phyloP scores from a whole-genome alignment of 495 filamentous ascomycete genomes.

The Xylaria longipes region DNA sequence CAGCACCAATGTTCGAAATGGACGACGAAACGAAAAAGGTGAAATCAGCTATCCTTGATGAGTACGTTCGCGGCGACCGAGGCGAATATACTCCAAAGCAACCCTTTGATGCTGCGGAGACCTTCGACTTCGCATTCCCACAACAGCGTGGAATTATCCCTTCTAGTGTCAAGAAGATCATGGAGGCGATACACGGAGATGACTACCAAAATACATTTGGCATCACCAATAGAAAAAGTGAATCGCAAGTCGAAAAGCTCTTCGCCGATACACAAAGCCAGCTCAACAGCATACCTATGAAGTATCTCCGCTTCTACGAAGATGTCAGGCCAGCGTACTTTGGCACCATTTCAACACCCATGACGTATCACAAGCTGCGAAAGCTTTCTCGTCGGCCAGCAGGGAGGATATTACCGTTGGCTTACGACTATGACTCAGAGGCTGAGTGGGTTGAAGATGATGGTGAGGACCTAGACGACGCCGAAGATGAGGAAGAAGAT shows the following conservation, averaged over 20 bases:
- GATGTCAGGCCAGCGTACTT: conserved; percentile 91
- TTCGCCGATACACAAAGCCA: conserved; percentile 53
- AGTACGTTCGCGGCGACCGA: conserved; percentile 48
- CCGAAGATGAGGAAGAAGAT: conserved; percentile 81
- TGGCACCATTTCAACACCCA: conserved; percentile 74
- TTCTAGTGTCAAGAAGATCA: conserved; percentile 69
- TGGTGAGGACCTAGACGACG: conserved; percentile 73
- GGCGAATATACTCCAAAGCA: conserved; percentile 36
- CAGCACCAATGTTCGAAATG: conserved; percentile 55
- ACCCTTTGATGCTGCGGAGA: conserved; percentile 59
- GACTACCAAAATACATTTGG: conserved; percentile 28
- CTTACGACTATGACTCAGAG: conserved; percentile 97
- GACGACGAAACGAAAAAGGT: conserved; percentile 62
- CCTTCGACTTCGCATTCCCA: conserved; percentile 65
- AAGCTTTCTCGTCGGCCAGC: conserved; percentile 76
- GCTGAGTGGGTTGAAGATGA: conserved; percentile 93
- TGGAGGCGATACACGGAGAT: conserved; percentile 51
- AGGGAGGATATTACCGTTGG: conserved; percentile 66
- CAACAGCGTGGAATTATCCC: conserved; percentile 57
- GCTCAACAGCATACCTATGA: conserved; percentile 70
- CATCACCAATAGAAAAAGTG: conserved; percentile 29
- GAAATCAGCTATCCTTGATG: conserved; percentile 57
- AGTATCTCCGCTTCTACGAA: conserved; percentile 80
- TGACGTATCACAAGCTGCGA: conserved; percentile 47
- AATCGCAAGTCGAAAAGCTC: conserved; percentile 55